A percentile compares a stretch with the other conserved stretches of the same genome.
Evolutionary conservation across 495 filamentous ascomycete genomes (phyloP).

Genomic region (Apodospora peruviana): DNA sequence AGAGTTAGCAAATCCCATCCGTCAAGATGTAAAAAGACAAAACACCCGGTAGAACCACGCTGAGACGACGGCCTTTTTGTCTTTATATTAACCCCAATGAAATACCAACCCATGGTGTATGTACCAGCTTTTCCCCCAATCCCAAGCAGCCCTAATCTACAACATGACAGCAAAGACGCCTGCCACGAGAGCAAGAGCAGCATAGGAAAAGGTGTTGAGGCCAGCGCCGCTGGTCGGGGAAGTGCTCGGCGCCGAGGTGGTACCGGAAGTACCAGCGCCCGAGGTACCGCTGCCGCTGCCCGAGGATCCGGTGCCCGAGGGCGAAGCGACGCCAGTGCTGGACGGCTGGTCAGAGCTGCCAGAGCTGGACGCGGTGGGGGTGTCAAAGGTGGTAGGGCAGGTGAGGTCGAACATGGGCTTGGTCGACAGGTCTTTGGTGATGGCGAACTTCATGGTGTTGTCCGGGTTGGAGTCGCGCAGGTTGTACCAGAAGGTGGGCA

Average conservation of each 20-base stretch:
- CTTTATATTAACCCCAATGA: too few relatives aligned
- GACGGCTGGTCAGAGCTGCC: constrained; percentile 6
- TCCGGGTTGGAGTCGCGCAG: constrained; percentile 41
- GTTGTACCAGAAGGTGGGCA: constrained; percentile 62
- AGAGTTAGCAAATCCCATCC: too few relatives aligned
- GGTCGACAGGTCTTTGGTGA: constrained; percentile 46
- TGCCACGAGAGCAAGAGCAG: constrained; percentile 16
- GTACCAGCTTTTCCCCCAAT: too few relatives aligned
- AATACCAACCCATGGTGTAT: too few relatives aligned
- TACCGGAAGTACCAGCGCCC: constrained; percentile 10
- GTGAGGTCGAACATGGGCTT: constrained; percentile 54
- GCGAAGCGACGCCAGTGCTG: constrained; percentile 12
- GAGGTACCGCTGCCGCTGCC: constrained; percentile 8
- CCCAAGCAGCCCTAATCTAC: too few relatives aligned
- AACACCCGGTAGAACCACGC: too few relatives aligned
- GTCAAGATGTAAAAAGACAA: too few relatives aligned
- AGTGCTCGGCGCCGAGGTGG: constrained; percentile 11
- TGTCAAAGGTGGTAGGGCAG: constrained; percentile 43
- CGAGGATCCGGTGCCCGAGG: constrained; percentile 9
- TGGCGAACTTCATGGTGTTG: constrained; percentile 39
- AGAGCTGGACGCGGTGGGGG: constrained; percentile 12
- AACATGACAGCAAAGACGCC: constrained; percentile 19
- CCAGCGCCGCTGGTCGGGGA: constrained; percentile 1
- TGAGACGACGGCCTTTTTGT: too few relatives aligned
- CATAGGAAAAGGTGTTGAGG: constrained; percentile 2